Evolutionary conservation across 106 monocot genomes (phyloP), one percentile per base, ranked within the genome.

Genomic region (Acorus calamus): DNA sequence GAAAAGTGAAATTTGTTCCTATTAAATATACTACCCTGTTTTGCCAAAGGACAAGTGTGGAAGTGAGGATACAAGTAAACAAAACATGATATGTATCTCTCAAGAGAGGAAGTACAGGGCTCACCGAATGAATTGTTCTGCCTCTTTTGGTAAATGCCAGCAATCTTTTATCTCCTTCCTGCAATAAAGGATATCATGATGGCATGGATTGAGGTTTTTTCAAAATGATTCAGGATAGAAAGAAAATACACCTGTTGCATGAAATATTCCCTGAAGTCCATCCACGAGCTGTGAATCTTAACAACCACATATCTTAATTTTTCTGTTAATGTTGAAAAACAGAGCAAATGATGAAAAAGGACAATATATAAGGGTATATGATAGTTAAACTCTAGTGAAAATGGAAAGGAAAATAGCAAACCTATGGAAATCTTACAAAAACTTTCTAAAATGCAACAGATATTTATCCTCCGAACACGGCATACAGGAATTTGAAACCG

Each of bases 91-190:
- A n/a, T n/a, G n/a, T n/a, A n/a, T n/a, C n/a, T n/a, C n/a, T n/a
- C n/a, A n/a, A n/a, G n/a, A n/a, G n/a, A n/a, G n/a, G n/a, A n/a
- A n/a, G n/a, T n/a, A n/a, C n/a, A n/a, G n/a, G n/a, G n/a, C 64
- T 52, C 52, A 65, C 64, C 53, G 66, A 66, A 66, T 66, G 66
- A 4, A 42, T 45, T 66, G 2, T 54, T 11, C 44, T 53, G 41
- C 66, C 66, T 53, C 54, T 4, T 46, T 66, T 66, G 42, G 54
- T 66, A 55, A 66, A 66, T 53, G 66, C 66, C 54, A 66, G 5
- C 52, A 66, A 7, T 28, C 66, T 13, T 46, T 66, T 66, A 6
- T 53, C 12, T 46, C 66, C 66, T 4, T 66, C 54, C 66, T 66
- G 66, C 54, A 55, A 66, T 13, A 46, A 61, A 6, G 5, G 8